Conservation (phyloP, 129 eudicot genomes). For the Flaveria bidentis region DNA sequence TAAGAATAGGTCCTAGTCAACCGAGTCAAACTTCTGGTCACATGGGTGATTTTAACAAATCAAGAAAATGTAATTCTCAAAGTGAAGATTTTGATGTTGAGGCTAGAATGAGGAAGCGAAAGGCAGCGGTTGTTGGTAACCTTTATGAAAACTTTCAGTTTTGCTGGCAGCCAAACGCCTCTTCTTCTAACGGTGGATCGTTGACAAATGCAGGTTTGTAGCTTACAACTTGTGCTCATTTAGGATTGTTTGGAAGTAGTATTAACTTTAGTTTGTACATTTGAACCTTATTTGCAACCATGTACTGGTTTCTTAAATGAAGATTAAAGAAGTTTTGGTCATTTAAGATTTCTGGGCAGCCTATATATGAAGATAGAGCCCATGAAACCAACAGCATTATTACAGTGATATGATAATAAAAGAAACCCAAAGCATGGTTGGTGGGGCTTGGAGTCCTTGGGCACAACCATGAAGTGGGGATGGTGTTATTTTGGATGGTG, state of each 20-base stretch:
- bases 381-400: not conserved
- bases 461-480: conserved; percentile 32
- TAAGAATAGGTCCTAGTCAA: conserved; percentile 65
- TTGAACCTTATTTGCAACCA: conserved; percentile 30
- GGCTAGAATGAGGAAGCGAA: conserved; percentile 38
- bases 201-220: conserved; percentile 49
- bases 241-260: conserved; percentile 30
- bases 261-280: conserved; percentile 40
- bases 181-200: conserved; percentile 25
- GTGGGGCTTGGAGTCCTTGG: conserved; percentile 32
- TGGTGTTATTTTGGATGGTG: conserved; percentile 36
- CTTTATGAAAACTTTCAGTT: conserved; percentile 38
- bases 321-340: conserved; percentile 12
- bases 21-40: conserved; percentile 26
- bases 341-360: not conserved
- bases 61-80: conserved; percentile 26
- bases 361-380: no score
- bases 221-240: conserved; percentile 20
- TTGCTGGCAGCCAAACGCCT: conserved; percentile 41
- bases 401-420: not conserved
- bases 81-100: conserved; percentile 31
- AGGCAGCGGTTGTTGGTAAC: conserved; percentile 33
- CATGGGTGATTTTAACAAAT: conserved; percentile 31
- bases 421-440: conserved; percentile 15
- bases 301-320: conserved; percentile 21